Conservation (phyloP, 2,329 filamentous ascomycete genomes). For the Paecilomyces formosus region DNA sequence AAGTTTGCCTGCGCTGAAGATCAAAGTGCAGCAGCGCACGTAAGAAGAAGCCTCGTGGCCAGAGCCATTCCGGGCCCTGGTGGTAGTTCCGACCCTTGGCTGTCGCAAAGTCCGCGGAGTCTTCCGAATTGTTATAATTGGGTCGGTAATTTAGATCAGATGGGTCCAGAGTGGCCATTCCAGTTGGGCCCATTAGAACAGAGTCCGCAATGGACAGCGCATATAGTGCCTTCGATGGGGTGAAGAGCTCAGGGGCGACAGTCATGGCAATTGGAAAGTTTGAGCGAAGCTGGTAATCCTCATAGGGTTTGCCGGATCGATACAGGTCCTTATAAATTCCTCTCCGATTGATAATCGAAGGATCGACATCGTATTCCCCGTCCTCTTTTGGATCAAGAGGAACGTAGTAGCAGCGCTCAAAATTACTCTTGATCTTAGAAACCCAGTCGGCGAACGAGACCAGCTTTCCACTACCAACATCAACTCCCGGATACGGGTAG, state of each 20-base stretch:
- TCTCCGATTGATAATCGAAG: constrained; percentile 72
- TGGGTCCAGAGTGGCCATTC: constrained; percentile 94
- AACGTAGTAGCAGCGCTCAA: constrained; percentile 88
- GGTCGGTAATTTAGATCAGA: constrained; percentile 87
- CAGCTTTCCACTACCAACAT: constrained; percentile 50
- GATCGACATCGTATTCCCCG: constrained; percentile 69
- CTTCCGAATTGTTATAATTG: constrained; percentile 91
- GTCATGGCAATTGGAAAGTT: constrained; percentile 97
- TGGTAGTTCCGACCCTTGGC: constrained; percentile 96
- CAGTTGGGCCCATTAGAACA: constrained; percentile 73
- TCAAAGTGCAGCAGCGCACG: constrained; percentile 89
- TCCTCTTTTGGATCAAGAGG: constrained; percentile 66
- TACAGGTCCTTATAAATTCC: constrained; percentile 99
- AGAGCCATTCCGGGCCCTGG: constrained; percentile 95
- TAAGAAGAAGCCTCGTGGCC: constrained; percentile 94
- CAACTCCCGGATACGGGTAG: constrained; percentile 68
- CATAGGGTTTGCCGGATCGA: constrained; percentile 86
- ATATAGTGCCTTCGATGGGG: constrained; percentile 65
- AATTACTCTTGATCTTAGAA: constrained; percentile 68
- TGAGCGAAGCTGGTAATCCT: constrained; percentile 91
- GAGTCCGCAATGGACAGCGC: constrained; percentile 75
- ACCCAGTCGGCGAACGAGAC: constrained; percentile 78
- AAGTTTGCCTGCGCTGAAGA: constrained; percentile 59
- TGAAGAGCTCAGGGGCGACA: constrained; percentile 82
- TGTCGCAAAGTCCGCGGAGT: constrained; percentile 83